phyloP scores from a whole-genome alignment of 2,329 filamentous ascomycete genomes.

The Pestalotiopsis sp. region DNA sequence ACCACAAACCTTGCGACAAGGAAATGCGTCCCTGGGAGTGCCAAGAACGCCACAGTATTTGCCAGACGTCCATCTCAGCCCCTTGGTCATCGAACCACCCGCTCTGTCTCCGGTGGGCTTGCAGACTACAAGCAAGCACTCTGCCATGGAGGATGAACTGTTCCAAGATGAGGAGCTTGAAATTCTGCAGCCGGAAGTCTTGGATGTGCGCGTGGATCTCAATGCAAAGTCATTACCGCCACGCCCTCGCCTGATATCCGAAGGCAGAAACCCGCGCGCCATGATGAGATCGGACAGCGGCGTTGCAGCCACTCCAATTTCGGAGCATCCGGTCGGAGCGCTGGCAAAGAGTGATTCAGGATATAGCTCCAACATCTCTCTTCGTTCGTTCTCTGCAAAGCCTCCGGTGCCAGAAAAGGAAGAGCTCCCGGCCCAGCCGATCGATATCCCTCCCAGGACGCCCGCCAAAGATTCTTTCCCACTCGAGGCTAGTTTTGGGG shows the following conservation, averaged over 20 bases:
- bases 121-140: constrained; percentile 50
- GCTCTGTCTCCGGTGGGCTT: constrained; percentile 34
- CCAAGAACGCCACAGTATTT: background rate
- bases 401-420: constrained; percentile 29
- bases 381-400: constrained; percentile 51
- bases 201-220: constrained; percentile 37
- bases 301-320: constrained; percentile 47
- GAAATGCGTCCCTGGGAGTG: background rate
- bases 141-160: constrained; percentile 49
- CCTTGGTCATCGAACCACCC: constrained; percentile 36
- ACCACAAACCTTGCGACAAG: background rate
- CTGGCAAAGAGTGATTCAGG: constrained; percentile 63
- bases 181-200: constrained; percentile 22
- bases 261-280: constrained; percentile 23
- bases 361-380: constrained; percentile 62
- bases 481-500: background rate
- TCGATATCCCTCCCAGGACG: constrained; percentile 7
- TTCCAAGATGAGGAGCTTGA: constrained; percentile 44
- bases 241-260: constrained; percentile 19
- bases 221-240: constrained; percentile 42
- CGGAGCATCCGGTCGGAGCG: constrained; percentile 43
- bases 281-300: constrained; percentile 51
- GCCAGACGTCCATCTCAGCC: constrained; percentile 17
- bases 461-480: background rate
- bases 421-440: constrained; percentile 14